A percentile compares a stretch with the other conserved stretches of the same genome.
Evolutionary conservation across 2,329 filamentous ascomycete genomes (phyloP).

Genomic region (Bretziella fagacearum): DNA sequence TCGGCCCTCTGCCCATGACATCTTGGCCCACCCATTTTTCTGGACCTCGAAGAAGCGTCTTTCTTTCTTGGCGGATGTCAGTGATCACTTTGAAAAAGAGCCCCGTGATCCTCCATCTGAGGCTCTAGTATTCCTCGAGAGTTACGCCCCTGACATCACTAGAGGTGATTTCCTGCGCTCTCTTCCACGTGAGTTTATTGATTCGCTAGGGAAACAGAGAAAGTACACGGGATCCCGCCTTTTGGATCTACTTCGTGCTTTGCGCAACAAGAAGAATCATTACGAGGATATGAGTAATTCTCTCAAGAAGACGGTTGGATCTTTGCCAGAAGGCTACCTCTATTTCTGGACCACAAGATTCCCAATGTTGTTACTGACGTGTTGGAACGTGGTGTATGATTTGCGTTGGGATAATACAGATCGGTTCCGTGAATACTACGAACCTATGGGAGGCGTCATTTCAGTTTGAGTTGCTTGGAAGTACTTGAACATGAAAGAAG

Average conservation of each 20-base stretch:
- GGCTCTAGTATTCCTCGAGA: slow-evolving; percentile 44
- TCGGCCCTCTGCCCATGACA: slow-evolving; percentile 56
- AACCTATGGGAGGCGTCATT: slow-evolving; percentile 21
- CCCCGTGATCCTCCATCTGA: slow-evolving; percentile 62
- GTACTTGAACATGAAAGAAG: neutral
- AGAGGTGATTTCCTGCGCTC: slow-evolving; percentile 60
- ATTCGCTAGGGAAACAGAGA: slow-evolving; percentile 79
- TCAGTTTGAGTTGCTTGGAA: neutral
- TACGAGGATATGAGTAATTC: slow-evolving; percentile 88
- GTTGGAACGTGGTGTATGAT: slow-evolving; percentile 57
- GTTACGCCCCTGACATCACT: slow-evolving; percentile 34
- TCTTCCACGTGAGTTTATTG: slow-evolving; percentile 67
- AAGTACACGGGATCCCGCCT: slow-evolving; percentile 79
- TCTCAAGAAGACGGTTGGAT: slow-evolving; percentile 52
- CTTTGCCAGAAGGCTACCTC: slow-evolving; percentile 64
- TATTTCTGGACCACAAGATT: slow-evolving; percentile 70
- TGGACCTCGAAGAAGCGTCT: slow-evolving; percentile 82
- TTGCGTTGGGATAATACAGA: slow-evolving; percentile 45
- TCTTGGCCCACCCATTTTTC: slow-evolving; percentile 92
- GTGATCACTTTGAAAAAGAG: slow-evolving; percentile 91
- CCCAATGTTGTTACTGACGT: slow-evolving; percentile 59
- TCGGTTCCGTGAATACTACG: slow-evolving; percentile 57
- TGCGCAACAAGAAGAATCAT: slow-evolving; percentile 94
- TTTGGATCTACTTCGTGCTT: slow-evolving; percentile 70
- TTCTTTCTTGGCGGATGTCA: slow-evolving; percentile 86